phyloP scores from a whole-genome alignment of 169 alveolate genomes.

The Cryptosporidium parvum region DNA sequence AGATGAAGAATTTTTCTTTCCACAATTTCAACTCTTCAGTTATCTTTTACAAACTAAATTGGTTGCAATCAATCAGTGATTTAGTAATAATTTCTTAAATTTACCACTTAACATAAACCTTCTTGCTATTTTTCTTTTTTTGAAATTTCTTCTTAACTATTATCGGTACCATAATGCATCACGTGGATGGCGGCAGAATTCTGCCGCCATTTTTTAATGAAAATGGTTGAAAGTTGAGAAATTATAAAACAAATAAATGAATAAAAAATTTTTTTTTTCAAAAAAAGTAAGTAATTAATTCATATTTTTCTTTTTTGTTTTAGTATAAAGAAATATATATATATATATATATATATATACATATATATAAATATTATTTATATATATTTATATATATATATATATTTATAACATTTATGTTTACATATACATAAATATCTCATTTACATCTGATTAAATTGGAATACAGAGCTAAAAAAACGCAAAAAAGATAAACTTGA shows the following conservation, averaged over 20 bases:
- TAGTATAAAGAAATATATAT: too few species aligned
- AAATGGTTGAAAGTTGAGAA: too few species aligned
- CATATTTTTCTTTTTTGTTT: neutral
- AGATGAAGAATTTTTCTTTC: neutral
- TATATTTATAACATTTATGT: too few species aligned
- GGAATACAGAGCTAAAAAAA: neutral
- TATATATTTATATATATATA: too few species aligned
- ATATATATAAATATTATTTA: too few species aligned
- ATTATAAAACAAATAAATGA: neutral
- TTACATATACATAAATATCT: too few species aligned
- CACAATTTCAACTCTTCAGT: neutral
- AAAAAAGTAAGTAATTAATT: too few species aligned
- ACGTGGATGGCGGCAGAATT: neutral
- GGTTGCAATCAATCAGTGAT: too few species aligned
- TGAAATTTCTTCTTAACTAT: neutral
- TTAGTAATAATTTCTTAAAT: too few species aligned
- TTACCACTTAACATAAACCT: neutral
- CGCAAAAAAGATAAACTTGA: neutral
- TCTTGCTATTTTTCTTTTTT: neutral
- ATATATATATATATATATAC: too few species aligned
- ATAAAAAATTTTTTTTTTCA: too few species aligned
- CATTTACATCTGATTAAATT: too few species aligned
- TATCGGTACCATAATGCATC: constrained; percentile 6
- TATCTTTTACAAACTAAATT: neutral
- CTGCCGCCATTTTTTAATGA: neutral